Evolutionary conservation across 1,139 yeast genomes (phyloP).

Genomic region (Sugiyamaella neomexicana): DNA sequence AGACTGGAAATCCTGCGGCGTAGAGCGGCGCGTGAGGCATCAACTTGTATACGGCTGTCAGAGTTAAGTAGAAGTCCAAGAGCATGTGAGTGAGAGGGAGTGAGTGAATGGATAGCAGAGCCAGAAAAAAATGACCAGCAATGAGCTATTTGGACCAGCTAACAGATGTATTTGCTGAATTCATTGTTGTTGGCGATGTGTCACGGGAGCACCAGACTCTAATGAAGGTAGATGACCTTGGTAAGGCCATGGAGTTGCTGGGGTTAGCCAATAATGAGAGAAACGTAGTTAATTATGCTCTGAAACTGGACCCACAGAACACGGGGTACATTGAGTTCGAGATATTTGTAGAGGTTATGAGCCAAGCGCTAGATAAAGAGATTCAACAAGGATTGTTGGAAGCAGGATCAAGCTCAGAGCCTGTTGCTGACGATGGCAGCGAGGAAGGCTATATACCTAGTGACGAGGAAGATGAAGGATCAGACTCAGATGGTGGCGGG

Average conservation of each 20-base stretch:
- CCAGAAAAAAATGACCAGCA: not conserved
- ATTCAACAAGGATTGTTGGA: not conserved
- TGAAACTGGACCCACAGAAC: slow-evolving; percentile 30
- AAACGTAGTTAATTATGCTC: slow-evolving; percentile 7
- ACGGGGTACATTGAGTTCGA: slow-evolving; percentile 36
- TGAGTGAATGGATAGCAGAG: too few relatives aligned
- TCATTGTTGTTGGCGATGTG: slow-evolving; percentile 30
- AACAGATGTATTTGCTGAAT: slow-evolving; percentile 36
- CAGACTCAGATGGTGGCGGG: slow-evolving; percentile 18
- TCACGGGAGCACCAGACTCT: slow-evolving; percentile 31
- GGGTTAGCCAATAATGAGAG: slow-evolving; percentile 27
- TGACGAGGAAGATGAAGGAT: not conserved
- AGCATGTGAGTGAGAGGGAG: too few relatives aligned
- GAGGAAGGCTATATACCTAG: slow-evolving; percentile 12
- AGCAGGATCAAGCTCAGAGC: not conserved
- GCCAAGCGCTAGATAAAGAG: slow-evolving; percentile 2
- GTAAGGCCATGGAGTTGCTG: slow-evolving; percentile 30
- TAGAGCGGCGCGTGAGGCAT: slow-evolving; percentile 5
- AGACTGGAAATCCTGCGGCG: not conserved
- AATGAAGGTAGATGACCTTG: slow-evolving; percentile 26
- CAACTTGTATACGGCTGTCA: slow-evolving; percentile 3
- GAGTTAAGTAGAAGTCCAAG: not conserved
- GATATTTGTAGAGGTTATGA: slow-evolving; percentile 11
- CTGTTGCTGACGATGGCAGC: slow-evolving; percentile 18
- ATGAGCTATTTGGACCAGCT: slow-evolving; percentile 24